Evolutionary conservation across 2,329 filamentous ascomycete species (phyloP), one percentile per base, ranked within the genome.

Genomic region (Graphiopsis chlorocephala): DNA sequence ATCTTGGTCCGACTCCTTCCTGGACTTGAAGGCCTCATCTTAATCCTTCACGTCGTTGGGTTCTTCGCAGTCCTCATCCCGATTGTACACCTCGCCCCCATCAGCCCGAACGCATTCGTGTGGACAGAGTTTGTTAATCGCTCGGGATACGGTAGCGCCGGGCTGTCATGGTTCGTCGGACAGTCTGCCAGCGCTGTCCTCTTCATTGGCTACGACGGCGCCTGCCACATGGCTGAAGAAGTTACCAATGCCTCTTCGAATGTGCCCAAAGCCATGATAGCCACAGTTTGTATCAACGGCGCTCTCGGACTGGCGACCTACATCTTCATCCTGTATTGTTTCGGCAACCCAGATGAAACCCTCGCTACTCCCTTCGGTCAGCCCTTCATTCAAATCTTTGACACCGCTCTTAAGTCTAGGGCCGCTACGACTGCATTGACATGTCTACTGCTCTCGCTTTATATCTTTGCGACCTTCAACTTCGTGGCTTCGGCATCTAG

Each of bases 331-430:
- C 70, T 79, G 1, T 81, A 77, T 69, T 76, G 72, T 52, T 75
- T 78, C 59, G 75, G 73, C 3, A 71, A 78, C 48, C 59, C 80
- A 3, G 68, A 76, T 7, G 67, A 71, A 4, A 75, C 78, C 4
- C 72, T 82, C 4, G 65, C 69, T 3, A 74, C 79, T 0, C 68
- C 76, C 11, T 26, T 50, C 26, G 74, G 78, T 0, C 81, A 79
- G 55, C 78, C 82, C 14, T 76, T 83, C 67, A 76, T 80, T 69
- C 77, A 82, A 25, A 79, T 82, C 25, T 82, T 45, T 7, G 38
- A 45, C 1, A 45, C 38, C 2, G 85, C 52, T 71, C 76, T 57
- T 67, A 79, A 56, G 77, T 78, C 1, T 78, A 25, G 47, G 29
- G 42, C 79, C 75, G 4, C 68, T 70, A 71, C 1, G 78, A 77